Evolutionary conservation across 768 basidiomycete genomes (phyloP), one percentile per base, ranked within the genome.

Genomic region (Rhizopogon rudus): DNA sequence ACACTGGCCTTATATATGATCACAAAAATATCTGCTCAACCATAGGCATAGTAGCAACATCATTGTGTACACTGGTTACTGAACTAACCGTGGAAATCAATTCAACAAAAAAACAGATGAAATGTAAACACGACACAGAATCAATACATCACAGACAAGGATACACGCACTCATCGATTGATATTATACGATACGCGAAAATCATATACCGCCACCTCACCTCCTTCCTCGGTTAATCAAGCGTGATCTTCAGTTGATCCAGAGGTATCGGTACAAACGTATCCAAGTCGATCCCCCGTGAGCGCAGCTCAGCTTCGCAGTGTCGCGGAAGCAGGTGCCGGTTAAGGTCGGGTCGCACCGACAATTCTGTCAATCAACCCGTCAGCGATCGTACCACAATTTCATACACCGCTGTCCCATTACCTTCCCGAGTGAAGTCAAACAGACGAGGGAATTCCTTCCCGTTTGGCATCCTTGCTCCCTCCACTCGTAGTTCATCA

Each of bases 261-360:
- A 94, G 78, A 72, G 96, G 94, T 88, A 98, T 96, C 72, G 97
- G 97, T 72, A 88, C 88, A 77, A 98, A 98, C 61, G 82, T 84
- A 67, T 95, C 86, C 71, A 98, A 73, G 70, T 87, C 82, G 75
- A 98, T 91, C 45, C 84, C 85, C 73, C 91, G 85, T 61, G 82
- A 86, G 74, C 81, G 82, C 71, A 99, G 83, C 78, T 92, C 93
- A 61, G 85, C 75, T 81, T 98, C 93, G 73, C 86, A 88, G 74
- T 93, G 86, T 63, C 83, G 76, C 52, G 97, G 97, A 54, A 98
- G 93, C 52, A 99, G 84, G 75, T 86, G 84, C 61, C 84, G 86
- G 72, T 90, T 96, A 64, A 99, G 75, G 68, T 98, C 97, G 52
- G 97, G 96, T 60, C 94, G 87, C 65, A 97, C 88, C 53, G 96